These are phyloP conservation scores for Magnusiomyces clavatus DNA, from an alignment of 1,139 yeast genomes.

Conservation along the genomic window DNA sequence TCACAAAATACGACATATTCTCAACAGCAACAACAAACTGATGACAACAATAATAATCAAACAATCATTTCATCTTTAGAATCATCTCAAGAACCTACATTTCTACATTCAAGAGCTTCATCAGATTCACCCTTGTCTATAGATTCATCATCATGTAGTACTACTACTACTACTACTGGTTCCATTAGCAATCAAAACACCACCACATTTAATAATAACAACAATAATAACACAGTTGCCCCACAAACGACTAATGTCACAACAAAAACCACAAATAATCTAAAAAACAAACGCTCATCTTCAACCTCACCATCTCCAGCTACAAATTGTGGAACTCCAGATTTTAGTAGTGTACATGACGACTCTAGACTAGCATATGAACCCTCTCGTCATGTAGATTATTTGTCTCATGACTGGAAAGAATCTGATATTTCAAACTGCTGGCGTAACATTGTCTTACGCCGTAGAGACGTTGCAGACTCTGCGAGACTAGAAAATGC, in stretches of 20 bases:
- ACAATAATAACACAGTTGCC: not conserved
- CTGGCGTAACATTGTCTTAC: slow-evolving; percentile 85
- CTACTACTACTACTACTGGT: too few relatives aligned
- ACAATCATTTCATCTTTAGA: not conserved
- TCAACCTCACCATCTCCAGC: slow-evolving; percentile 11
- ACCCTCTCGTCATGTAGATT: slow-evolving; percentile 88
- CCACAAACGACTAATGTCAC: not conserved
- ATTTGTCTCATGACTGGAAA: slow-evolving; percentile 91
- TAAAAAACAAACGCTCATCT: not conserved
- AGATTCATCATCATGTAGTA: not conserved
- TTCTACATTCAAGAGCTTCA: not conserved
- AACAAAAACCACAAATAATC: not conserved
- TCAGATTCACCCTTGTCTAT: not conserved
- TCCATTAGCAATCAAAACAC: not conserved
- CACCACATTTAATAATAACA: too few relatives aligned
- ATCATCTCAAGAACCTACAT: not conserved
- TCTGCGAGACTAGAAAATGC: slow-evolving; percentile 72
- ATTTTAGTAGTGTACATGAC: slow-evolving; percentile 45
- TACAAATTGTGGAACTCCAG: slow-evolving; percentile 27
- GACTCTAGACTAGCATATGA: slow-evolving; percentile 75
- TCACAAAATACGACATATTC: not conserved
- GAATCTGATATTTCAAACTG: slow-evolving; percentile 87
- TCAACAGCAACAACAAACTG: not conserved
- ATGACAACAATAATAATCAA: not conserved
- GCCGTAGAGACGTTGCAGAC: slow-evolving; percentile 54